Base-by-base conservation (phyloP, 2,329 filamentous ascomycete genomes). In the Colletotrichum aenigma region DNA sequence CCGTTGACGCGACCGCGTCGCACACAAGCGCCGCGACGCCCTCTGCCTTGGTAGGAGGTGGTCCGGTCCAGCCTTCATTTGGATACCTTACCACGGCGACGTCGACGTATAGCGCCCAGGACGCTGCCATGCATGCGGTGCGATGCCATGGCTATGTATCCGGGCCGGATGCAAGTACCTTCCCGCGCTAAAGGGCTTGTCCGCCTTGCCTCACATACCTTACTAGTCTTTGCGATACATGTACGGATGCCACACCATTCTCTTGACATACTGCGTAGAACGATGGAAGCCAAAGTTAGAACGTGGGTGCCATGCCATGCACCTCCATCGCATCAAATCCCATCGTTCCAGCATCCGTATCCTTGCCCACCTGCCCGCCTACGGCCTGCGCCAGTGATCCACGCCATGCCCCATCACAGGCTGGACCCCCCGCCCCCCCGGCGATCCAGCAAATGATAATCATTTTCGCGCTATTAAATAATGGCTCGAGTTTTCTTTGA, bases 381-480 rank as follows among this genome's bases (percentile, higher is more conserved):
- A 52, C 66, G 24, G 58, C 62, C 36, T 66, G 60, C 67, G 52
- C 48, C 34, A 48, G 28, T 66, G 69, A 65, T 56, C 48, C 74
- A 70, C 74, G 43, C 56, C 36, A 24, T 30, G 36, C 52, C 66
- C 69, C 62, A 71, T 58, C 34, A 68, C 30, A 32, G 56, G 34
- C 68, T 52, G 28, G 26, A 26, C 24, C 68, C 69, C 70, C 28
- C n/a, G n/a, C 61, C 32, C 58, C 69, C 70, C 28, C 61, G 64
- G 52, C 26, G 68, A 73, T 77, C 65, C 62, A 78, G 75, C 68
- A 75, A 77, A 75, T 77, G 71, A 71, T 77, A 75, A 68, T 62
- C 69, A 34, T 58, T 64, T 72, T 77, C 68, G 26, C 71, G 70
- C 76, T 68, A 75, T 68, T 77, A 70, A 55, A 68, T 71, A 75